Percentiles rank a stretch among this genome's conserved stretches.
These are phyloP conservation scores for Termitomyces sp. DNA, from an alignment of 768 basidiomycete species.

Conservation along the genomic window DNA sequence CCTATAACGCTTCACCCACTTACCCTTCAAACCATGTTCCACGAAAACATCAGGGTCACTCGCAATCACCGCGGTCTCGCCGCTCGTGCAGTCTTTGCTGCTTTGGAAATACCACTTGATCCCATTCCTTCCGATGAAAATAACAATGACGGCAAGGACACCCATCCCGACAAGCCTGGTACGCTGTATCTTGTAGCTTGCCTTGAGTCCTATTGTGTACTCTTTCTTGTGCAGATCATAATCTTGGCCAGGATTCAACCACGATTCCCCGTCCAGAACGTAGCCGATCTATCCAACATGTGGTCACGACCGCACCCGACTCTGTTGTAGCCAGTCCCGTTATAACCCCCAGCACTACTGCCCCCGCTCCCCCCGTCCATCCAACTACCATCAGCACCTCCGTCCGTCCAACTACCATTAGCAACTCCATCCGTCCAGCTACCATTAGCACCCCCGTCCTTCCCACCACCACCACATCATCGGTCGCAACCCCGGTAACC, in stretches of 20 bases:
- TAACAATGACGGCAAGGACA: background rate
- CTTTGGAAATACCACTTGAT: background rate
- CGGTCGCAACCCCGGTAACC: background rate
- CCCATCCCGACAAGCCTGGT: background rate
- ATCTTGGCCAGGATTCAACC: background rate
- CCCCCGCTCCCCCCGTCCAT: background rate
- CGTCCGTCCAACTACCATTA: background rate
- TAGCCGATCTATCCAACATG: background rate
- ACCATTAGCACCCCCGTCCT: background rate
- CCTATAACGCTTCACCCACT: background rate
- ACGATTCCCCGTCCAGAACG: background rate
- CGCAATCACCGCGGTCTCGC: background rate
- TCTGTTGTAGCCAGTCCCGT: background rate
- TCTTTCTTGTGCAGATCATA: background rate
- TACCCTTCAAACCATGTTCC: conserved; percentile 7
- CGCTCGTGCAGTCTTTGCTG: conserved; percentile 7
- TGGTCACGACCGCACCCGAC: no score
- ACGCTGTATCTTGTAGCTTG: background rate
- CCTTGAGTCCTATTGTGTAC: no score
- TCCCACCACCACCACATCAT: background rate
- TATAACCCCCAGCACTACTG: background rate
- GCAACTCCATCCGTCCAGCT: background rate
- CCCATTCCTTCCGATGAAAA: background rate
- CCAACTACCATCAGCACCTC: background rate
- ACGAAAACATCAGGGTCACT: conserved; percentile 5